Base-by-base conservation (phyloP, 805 yeast genomes). In the Saccharomyces kudriavzevii region DNA sequence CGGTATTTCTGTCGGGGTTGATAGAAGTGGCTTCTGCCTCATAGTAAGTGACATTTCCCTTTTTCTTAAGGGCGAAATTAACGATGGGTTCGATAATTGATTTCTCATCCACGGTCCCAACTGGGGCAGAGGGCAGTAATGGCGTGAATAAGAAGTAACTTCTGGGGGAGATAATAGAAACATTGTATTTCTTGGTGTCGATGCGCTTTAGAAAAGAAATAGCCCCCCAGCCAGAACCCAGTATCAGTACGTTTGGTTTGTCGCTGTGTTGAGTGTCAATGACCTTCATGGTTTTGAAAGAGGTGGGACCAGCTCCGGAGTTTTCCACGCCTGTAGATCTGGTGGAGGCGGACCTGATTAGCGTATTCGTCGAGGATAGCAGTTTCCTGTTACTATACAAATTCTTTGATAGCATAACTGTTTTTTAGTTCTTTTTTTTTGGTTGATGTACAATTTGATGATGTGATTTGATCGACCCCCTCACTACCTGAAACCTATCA, bases 171-270 rank as follows among this genome's bases (percentile, higher is more conserved):
- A 91, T 85, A 52, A 91, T 81, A 40, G 91, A 84, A 49, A 91
- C 96, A 66, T 91, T 89, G 77, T 89, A 91, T 71, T 85, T 82
- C 54, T 89, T 78, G 50, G 96, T 84, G 70, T 91, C 97, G 66
- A 91, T 79, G 68, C 84, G 81, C 74, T 87, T 87, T 70, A 91
- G 78, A 62, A 89, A 78, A 5, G 96, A 84, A 54, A 90, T 87
- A 11, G 96, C 84, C 61, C 96, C 97, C 97, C 97, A 91, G 53
- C 97, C 97, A 14, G 96, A 83, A 54, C 94, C 94, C 65, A 81
- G 81, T 68, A 79, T 83, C 46, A 90, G 95, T 45, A 74, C 68
- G 50, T 70, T 70, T 56, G 74, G 74, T 61, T 72, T 74, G 49
- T 69, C 67, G 50, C 66, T 61, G 46, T 54, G 43, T 22, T 58